Evolutionary conservation across 257 asterid genomes (phyloP).

Genomic region (Salvia splendens): DNA sequence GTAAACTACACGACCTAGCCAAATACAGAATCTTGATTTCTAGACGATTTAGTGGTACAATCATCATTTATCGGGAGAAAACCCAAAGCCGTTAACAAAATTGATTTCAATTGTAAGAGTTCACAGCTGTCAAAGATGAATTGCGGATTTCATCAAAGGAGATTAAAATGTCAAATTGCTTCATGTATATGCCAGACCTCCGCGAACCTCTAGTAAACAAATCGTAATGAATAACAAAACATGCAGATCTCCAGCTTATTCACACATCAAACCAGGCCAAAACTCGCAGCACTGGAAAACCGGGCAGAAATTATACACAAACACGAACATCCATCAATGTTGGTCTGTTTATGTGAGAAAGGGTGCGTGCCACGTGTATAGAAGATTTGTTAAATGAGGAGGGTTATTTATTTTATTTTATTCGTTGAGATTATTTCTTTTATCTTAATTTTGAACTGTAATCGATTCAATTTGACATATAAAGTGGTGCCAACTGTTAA

Average conservation of each 20-base stretch:
- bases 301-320: conserved; percentile 20
- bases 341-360: conserved; percentile 15
- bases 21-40: conserved; percentile 14
- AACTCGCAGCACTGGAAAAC: conserved; percentile 18
- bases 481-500: no score
- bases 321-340: conserved; percentile 28
- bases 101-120: conserved; percentile 18
- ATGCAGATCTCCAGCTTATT: conserved; percentile 45
- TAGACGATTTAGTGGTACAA: conserved; percentile 29
- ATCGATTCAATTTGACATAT: no score
- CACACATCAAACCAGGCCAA: conserved; percentile 30
- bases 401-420: no score
- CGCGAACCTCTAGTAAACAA: conserved; percentile 31
- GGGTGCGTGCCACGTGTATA: no score
- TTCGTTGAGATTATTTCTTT: no score
- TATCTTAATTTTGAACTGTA: no score
- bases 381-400: no score
- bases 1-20: conserved; percentile 16
- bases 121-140: conserved; percentile 14
- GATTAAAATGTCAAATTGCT: conserved; percentile 28
- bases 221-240: conserved; percentile 35
- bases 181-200: conserved; percentile 26
- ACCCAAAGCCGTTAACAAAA: conserved; percentile 16
- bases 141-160: conserved; percentile 9
- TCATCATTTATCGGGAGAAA: conserved; percentile 25